Base-by-base conservation (phyloP, 2,329 filamentous ascomycete genomes). In the Colletotrichum cuscutae region DNA sequence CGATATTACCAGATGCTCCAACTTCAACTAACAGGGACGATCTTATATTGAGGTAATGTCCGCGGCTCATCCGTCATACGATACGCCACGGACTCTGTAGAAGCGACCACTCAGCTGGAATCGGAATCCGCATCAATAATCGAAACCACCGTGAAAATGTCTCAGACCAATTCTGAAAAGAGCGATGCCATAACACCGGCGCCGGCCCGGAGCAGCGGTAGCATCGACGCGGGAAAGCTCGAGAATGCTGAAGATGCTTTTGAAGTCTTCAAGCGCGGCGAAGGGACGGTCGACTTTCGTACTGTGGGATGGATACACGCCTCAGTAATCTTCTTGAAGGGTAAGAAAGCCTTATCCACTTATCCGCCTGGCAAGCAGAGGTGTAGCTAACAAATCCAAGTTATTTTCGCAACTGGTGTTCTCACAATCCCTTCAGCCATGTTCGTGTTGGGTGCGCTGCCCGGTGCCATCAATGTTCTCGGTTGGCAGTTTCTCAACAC, bases 281-380 rank as follows among this genome's bases (percentile, higher is more conserved):
- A 82, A 7, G 83, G 84, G 7, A 80, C 80, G 13, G 85, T 87
- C 19, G 81, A 87, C 68, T 87, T 87, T 68, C 81, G 86, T 30
- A 86, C 84, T 8, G 86, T 88, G 24, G 80, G 83, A 49, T 87
- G 86, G 85, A 77, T 85, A 30, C 83, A 85, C 46, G 85, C 86
- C 1, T 83, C 83, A 0, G 82, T 87, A 56, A 86, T 88, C 63
- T 87, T 87, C 71, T 77, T 86, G 26, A 86, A 86, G 76, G 76
- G 82, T 80, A 76, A 67, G 77, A 70, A 56, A 12, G 2, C 26
- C 28, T 26, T 19, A 22, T 1, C 24, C 57, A 30, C n/a, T 26
- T 19, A 22, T 2, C 24, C 57, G 24, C n/a, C n/a, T 12, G 24
- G 59, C 53, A 6, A 19, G 26, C 8, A 5, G 3, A 30, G 13